Evolutionary conservation across 495 filamentous ascomycete genomes (phyloP).

Genomic region (Bombardia bombarda): DNA sequence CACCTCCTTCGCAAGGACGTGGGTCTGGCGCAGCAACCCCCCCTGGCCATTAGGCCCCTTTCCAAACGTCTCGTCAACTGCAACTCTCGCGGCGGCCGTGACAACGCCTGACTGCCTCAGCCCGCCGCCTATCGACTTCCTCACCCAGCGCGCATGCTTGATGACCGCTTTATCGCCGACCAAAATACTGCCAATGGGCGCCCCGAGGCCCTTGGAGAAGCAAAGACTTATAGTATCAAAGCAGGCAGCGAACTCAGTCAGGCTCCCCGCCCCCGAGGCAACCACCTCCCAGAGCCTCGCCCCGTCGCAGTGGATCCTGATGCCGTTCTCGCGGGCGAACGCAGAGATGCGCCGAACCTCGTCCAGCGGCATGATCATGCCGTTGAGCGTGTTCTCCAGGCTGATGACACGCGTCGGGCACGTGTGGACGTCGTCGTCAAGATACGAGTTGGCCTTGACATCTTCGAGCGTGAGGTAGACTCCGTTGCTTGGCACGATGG

Average conservation of each 20-base stretch:
- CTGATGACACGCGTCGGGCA: constrained; percentile 74
- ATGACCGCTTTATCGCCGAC: constrained; percentile 59
- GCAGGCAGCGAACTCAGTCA: constrained; percentile 59
- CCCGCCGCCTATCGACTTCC: constrained; percentile 82
- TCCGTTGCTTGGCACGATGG: constrained; percentile 56
- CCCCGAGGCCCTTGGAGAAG: constrained; percentile 85
- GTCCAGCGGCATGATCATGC: constrained; percentile 65
- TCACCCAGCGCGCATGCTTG: constrained; percentile 65
- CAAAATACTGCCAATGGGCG: constrained; percentile 77
- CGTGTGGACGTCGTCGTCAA: constrained; percentile 44
- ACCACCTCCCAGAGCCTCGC: constrained; percentile 78
- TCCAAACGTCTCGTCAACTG: constrained; percentile 63
- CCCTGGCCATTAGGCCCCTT: constrained; percentile 50
- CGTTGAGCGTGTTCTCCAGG: constrained; percentile 78
- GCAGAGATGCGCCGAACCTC: constrained; percentile 59
- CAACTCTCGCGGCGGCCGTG: constrained; percentile 50
- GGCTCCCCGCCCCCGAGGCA: constrained; percentile 47
- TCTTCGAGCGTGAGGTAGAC: constrained; percentile 71
- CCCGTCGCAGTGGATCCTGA: constrained; percentile 77
- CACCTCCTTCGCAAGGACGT: constrained; percentile 58
- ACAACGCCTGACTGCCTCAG: constrained; percentile 61
- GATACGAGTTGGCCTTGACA: constrained; percentile 44
- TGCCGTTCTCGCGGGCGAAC: constrained; percentile 59
- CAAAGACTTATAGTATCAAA: constrained; percentile 81
- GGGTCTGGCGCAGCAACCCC: constrained; percentile 54